Base-by-base conservation (phyloP, 192 early-diverging fungal species). In the Mortierella antarctica region DNA sequence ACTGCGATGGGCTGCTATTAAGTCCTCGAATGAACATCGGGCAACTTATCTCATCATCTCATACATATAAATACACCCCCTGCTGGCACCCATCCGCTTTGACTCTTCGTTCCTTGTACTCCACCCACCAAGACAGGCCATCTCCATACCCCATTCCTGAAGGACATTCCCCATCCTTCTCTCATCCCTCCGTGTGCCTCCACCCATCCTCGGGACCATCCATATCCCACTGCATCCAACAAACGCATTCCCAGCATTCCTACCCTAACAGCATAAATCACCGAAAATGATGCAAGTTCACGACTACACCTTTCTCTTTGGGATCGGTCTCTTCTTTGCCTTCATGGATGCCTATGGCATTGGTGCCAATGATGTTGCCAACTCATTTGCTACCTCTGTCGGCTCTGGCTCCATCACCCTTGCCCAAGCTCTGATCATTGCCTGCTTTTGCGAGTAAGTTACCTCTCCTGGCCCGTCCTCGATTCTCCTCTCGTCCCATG, bases 341-440 rank as follows among this genome's bases (percentile, higher is more conserved):
- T 90, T 93, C 53, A 66, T 84, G 57, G 92, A 93, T 70, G 92
- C 92, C 48, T 93, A 86, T 63, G 91, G 92, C 47, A 93, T 95
- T 69, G 94, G 94, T 67, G 92, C 95, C 45, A 96, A 96, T 77
- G 95, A 96, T 84, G 94, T 96, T 40, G 93, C 95, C 76, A 96
- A 96, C 82, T 90, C 92, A 6, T 96, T 96, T 70, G 92, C 94
- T 39, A 94, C 92, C 42, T 94, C 94, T 39, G 92, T 96, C 62
- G 91, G 92, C 39, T 94, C 95, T 5, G 90, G 91, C 15, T 92
- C 95, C 14, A 74, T 96, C 20, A 93, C 90, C 14, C 71, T 96
- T 45, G 73, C 78, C 40, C 93, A 95, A 71, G 95, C 94, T 11
- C 86, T 86, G 66, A 74, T 87, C 40, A 93, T 96, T 71, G 95